Evolutionary conservation across 192 early-diverging fungal genomes (phyloP), one percentile per base, ranked within the genome.

Genomic region (Gryganskiella cystojenkinii): DNA sequence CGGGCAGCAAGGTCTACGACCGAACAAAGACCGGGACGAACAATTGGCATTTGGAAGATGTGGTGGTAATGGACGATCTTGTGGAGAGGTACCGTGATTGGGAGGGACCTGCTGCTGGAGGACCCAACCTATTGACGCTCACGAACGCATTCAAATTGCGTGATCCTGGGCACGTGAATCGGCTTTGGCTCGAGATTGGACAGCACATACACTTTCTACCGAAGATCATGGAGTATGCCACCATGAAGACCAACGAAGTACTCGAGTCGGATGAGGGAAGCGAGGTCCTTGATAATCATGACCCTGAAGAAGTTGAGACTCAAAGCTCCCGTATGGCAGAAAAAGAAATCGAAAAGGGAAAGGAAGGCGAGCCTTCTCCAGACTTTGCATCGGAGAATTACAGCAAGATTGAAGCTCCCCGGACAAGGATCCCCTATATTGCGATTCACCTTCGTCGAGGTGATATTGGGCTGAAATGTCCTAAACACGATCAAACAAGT

Each of bases 381-480:
- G 37, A 13, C 37, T 40, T 13, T 40, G 37, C 37, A 9, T 40
- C 37, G 37, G 37, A 40, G 37, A 40, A 40, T 9, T 40, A 40
- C 37, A 40, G 37, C 15, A 44, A 49, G 0, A 67, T 67, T 45
- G 49, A 44, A 4, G 54, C 58, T 30, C 52, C 46, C 19, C 2
- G 25, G 43, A 56, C 34, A 13, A 49, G 65, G 13, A 58, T 63
- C 33, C 73, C 64, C 15, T 52, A 76, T 37, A 76, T 76, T 52
- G 73, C 73, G 4, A 27, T 76, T 0, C 73, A 76, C 33, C 15
- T 76, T 1, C 73, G 73, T 35, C 58, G 73, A 44, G 65, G 65
- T 10, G 73, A 76, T 15, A 76, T 76, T 33, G 13, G 47, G 11
- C 5, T 7, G 1, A 76, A 76, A 44, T 76, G 73, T 35, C 17